Percentiles rank a stretch among this genome's conserved stretches.
Evolutionary conservation across 805 yeast genomes (phyloP).

Genomic region (Candida ovalis): DNA sequence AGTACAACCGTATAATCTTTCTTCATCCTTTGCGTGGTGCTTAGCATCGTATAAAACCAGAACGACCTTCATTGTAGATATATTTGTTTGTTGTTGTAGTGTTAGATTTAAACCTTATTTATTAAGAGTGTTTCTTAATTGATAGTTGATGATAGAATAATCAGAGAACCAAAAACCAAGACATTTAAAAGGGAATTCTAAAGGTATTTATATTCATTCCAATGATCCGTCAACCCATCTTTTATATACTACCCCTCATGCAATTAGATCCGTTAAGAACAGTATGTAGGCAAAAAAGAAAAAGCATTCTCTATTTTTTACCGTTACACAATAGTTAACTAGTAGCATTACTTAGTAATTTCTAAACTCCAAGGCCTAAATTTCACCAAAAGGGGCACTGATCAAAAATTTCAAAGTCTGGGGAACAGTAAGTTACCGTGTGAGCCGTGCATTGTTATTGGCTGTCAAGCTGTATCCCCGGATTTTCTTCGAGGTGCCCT

Average conservation of each 20-base stretch:
- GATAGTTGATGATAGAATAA: not conserved
- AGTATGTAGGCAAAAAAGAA: not conserved
- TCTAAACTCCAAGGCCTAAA: not conserved
- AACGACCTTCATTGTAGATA: conserved; percentile 38
- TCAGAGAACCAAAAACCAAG: not conserved
- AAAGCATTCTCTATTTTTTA: too few species aligned
- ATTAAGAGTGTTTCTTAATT: not conserved
- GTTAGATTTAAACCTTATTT: not conserved
- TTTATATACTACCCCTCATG: not conserved
- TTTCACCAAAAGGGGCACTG: not conserved
- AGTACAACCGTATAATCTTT: conserved; percentile 61
- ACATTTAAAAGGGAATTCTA: not conserved
- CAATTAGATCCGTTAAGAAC: not conserved
- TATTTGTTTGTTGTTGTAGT: conserved; percentile 3
- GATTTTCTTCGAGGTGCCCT: conserved; percentile 7
- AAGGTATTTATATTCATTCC: not conserved
- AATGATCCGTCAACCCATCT: not conserved
- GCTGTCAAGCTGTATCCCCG: conserved; percentile 12
- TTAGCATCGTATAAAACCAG: conserved; percentile 59
- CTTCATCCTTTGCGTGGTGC: conserved; percentile 55
- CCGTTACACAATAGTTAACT: not conserved
- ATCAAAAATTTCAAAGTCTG: not conserved
- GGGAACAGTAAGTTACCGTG: conserved; percentile 9
- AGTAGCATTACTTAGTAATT: not conserved
- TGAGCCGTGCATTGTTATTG: conserved; percentile 15